Evolutionary conservation across 2,329 filamentous ascomycete genomes (phyloP).

Genomic region (Curvularia eragrostidis): DNA sequence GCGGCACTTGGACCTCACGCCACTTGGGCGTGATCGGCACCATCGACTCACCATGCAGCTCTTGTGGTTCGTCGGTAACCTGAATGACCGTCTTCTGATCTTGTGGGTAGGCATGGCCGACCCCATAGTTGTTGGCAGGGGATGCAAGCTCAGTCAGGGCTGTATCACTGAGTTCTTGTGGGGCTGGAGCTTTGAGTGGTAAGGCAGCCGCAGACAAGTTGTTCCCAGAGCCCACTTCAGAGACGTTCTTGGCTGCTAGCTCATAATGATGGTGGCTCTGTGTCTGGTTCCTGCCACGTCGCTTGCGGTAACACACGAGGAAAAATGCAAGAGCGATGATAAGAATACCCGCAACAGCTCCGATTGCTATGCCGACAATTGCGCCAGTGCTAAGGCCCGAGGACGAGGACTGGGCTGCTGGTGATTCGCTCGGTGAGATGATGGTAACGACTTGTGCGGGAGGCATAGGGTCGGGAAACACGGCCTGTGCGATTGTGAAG

Average conservation of each 20-base stretch:
- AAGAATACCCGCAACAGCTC: slow-evolving; percentile 25
- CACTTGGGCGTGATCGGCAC: slow-evolving; percentile 29
- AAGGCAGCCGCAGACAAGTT: slow-evolving; percentile 5
- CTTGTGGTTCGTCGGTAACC: slow-evolving; percentile 33
- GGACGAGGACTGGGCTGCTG: slow-evolving; percentile 5
- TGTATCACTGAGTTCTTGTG: slow-evolving; percentile 37
- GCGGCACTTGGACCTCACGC: slow-evolving; percentile 31
- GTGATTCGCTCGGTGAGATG: slow-evolving; percentile 13
- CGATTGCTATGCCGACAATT: slow-evolving; percentile 45
- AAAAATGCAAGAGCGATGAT: slow-evolving; percentile 29
- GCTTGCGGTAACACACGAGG: slow-evolving; percentile 28
- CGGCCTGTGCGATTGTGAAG: slow-evolving; percentile 55
- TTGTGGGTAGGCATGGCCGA: slow-evolving; percentile 19
- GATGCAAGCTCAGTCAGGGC: slow-evolving; percentile 34
- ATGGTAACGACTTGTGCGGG: slow-evolving; percentile 41
- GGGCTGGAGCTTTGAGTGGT: slow-evolving; percentile 23
- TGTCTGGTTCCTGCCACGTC: slow-evolving; percentile 11
- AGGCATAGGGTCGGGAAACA: slow-evolving; percentile 40
- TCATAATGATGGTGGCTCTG: slow-evolving; percentile 27
- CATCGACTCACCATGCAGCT: slow-evolving; percentile 32
- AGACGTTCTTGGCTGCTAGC: slow-evolving; percentile 29
- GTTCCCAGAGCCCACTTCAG: slow-evolving; percentile 23
- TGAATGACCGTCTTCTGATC: slow-evolving; percentile 31
- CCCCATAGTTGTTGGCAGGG: slow-evolving; percentile 15
- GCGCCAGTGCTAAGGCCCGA: slow-evolving; percentile 34